Evolutionary conservation across 371 early-diverging fungal genomes (phyloP), one percentile per base, ranked within the genome.

Genomic region (Mortierella sp.): DNA sequence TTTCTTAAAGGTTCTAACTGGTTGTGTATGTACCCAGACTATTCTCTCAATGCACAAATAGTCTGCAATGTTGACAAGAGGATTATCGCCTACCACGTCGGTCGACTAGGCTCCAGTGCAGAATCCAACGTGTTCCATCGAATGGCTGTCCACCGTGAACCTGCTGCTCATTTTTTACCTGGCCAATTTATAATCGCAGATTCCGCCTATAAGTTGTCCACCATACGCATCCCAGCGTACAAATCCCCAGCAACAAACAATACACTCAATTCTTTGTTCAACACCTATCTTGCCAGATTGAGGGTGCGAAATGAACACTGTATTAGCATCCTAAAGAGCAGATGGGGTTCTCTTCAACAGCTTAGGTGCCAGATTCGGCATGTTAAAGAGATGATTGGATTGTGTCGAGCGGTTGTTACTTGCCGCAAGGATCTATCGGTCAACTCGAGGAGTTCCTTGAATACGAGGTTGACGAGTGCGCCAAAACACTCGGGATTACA

Each of bases 301-400:
- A 59, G 53, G 10, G 59, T 67, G 31, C 57, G 73, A 2, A 73
- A 51, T 56, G 68, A 73, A 28, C 63, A 67, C 43, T 73, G 73
- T 37, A 73, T 73, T 10, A 64, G 73, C 8, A 45, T 67, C 1
- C 31, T 73, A n/a, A 73, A 73, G 17, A 15, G 15, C 7, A 47
- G 58, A 3, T 67, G 63, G 67, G 13, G 26, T 0, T 73, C 66
- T 7, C 45, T 72, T 2, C 19, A 19, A 45, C 62, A 72, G 23
- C 31, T 72, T 55, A 35, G 56, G 23, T 56, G 61, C 3, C 66
- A 53, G 9, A 19, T 65, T 12, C 65, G 61, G 6, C 5, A 6
- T 22, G 61, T 9, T 7, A 9, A 32, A 1, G 54, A 60, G n/a
- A n/a, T n/a, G n/a, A n/a, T n/a, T n/a, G n/a, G n/a, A n/a, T n/a